These are phyloP conservation scores for Lachnellula occidentalis DNA, from an alignment of 2,329 filamentous ascomycete species.

Conservation along the genomic window DNA sequence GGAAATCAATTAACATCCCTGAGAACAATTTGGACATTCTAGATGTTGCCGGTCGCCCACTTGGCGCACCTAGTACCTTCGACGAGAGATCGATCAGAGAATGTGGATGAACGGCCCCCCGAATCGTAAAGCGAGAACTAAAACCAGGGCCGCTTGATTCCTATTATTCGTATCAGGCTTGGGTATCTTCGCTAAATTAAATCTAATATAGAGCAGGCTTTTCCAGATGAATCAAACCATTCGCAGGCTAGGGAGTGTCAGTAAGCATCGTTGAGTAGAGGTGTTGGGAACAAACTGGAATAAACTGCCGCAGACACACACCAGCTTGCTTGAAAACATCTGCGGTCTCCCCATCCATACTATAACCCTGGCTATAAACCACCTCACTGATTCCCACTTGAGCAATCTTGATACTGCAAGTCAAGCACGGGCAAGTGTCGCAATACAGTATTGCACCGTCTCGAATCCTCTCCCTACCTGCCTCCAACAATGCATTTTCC, in stretches of 20 bases:
- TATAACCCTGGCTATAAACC: conserved; percentile 88
- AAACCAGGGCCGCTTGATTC: too few species aligned
- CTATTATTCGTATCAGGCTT: not conserved
- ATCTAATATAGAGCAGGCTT: conserved; percentile 28
- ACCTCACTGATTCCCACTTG: conserved; percentile 96
- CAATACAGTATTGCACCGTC: conserved; percentile 83
- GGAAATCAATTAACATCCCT: too few species aligned
- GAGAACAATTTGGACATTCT: too few species aligned
- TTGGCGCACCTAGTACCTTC: too few species aligned
- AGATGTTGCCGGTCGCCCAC: too few species aligned
- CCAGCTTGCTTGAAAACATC: conserved; percentile 79
- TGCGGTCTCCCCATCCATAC: conserved; percentile 84
- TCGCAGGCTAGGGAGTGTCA: conserved; percentile 46
- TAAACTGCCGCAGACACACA: conserved; percentile 80
- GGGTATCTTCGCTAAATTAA: conserved; percentile 1
- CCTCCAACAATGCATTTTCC: conserved; percentile 93
- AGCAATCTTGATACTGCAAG: conserved; percentile 96
- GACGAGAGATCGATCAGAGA: not conserved
- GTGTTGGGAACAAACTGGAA: conserved; percentile 55
- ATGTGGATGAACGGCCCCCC: too few species aligned
- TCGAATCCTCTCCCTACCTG: conserved; percentile 82
- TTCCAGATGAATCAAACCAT: conserved; percentile 59
- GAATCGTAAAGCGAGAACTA: too few species aligned
- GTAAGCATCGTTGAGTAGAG: conserved; percentile 10
- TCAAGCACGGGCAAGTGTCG: conserved; percentile 93